Evolutionary conservation across 2,329 filamentous ascomycete genomes (phyloP).

Genomic region (Trichoderma brevicompactum): DNA sequence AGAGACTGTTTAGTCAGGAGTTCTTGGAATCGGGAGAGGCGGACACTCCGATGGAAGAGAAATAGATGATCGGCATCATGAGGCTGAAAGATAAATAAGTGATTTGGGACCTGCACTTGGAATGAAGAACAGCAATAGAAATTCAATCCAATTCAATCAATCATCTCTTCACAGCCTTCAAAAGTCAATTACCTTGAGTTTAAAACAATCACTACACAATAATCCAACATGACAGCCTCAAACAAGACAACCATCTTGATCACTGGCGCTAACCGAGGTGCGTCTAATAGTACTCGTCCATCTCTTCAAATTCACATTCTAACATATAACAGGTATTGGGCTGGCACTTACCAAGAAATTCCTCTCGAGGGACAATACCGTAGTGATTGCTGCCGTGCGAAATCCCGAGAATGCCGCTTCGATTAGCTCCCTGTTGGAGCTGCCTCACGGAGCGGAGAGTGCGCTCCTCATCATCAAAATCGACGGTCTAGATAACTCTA

Average conservation of each 20-base stretch:
- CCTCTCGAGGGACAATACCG: not conserved
- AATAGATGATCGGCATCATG: not conserved
- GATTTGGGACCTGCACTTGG: not conserved
- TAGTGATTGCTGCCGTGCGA: constrained; percentile 4
- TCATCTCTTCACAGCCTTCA: not conserved
- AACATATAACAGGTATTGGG: constrained; percentile 4
- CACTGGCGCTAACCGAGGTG: constrained; percentile 17
- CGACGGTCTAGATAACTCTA: not conserved
- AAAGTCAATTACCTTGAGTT: not conserved
- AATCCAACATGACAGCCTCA: not conserved
- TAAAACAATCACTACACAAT: not conserved
- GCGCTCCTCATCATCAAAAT: constrained; percentile 8
- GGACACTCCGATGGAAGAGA: not conserved
- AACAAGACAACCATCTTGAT: constrained; percentile 11
- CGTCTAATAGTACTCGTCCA: not conserved
- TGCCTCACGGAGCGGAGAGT: not conserved
- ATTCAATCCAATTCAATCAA: not conserved
- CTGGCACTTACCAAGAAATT: not conserved
- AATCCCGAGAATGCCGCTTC: not conserved
- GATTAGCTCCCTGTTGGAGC: not conserved
- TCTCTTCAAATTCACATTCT: not conserved
- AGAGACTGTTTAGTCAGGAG: not conserved
- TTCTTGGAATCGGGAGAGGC: not conserved
- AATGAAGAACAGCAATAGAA: not conserved
- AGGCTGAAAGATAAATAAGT: not conserved